Conservation (phyloP, 2,329 filamentous ascomycete genomes). For the Diaporthe sp. region DNA sequence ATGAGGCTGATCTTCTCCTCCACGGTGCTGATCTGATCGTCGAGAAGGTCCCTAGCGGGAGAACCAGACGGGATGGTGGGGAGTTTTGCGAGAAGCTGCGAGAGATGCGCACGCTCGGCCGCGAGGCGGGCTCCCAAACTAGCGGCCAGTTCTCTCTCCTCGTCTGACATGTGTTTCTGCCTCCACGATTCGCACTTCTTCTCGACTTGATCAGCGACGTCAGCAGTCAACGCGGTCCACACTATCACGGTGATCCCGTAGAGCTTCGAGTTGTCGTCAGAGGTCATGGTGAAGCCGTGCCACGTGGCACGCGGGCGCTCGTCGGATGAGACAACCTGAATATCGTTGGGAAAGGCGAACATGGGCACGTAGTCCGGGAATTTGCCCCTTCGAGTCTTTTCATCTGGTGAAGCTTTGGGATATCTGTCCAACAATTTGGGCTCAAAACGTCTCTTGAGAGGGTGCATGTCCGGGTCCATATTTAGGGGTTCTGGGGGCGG, state of each 20-base stretch:
- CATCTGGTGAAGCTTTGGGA: conserved; percentile 85
- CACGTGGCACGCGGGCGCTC: conserved; percentile 95
- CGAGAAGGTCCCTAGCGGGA: conserved; percentile 82
- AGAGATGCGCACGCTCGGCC: conserved; percentile 88
- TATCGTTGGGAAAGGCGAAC: conserved; percentile 99
- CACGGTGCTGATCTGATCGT: conserved; percentile 94
- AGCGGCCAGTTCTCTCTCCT: conserved; percentile 91
- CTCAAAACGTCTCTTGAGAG: conserved; percentile 92
- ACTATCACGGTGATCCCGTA: conserved; percentile 93
- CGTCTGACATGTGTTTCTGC: conserved; percentile 88
- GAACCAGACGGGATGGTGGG: conserved; percentile 86
- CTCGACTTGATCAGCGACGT: conserved; percentile 87
- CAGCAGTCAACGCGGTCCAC: conserved; percentile 88
- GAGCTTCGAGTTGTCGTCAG: conserved; percentile 89
- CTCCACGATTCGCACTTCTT: conserved; percentile 86
- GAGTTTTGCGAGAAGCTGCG: conserved; percentile 85
- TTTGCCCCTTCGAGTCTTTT: conserved; percentile 81
- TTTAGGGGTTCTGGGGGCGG: conserved; percentile 92
- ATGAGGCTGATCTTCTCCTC: conserved; percentile 98
- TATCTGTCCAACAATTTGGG: conserved; percentile 96
- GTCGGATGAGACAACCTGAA: conserved; percentile 95
- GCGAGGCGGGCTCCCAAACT: conserved; percentile 92
- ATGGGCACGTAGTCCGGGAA: conserved; percentile 99
- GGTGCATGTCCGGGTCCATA: conserved; percentile 93
- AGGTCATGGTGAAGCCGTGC: conserved; percentile 99